Percentiles rank a stretch among this genome's conserved stretches.
phyloP scores from a whole-genome alignment of 1,284 basidiomycete genomes.

The Marasmius fiardii region DNA sequence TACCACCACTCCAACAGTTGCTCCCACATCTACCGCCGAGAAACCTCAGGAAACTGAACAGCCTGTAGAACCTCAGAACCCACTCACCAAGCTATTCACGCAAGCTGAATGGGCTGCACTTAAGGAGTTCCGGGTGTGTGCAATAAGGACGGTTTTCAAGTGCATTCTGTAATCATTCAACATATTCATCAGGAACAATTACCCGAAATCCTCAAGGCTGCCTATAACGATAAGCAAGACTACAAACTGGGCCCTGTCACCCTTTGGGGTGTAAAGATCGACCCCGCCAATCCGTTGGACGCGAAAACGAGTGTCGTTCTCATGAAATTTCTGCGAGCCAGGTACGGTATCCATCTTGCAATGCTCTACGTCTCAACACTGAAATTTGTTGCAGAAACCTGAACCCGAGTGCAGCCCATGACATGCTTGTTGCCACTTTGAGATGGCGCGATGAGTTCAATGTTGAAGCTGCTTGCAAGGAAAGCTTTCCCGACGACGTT shows the following conservation, averaged over 20 bases:
- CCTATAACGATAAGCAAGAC: constrained; percentile 51
- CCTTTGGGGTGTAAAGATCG: constrained; percentile 69
- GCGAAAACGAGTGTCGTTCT: constrained; percentile 68
- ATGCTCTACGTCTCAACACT: background rate
- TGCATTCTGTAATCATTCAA: constrained; percentile 1
- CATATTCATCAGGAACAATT: constrained; percentile 42
- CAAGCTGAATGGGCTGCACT: constrained; percentile 65
- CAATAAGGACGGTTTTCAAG: background rate
- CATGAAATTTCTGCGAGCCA: constrained; percentile 76
- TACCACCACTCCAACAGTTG: constrained; percentile 7
- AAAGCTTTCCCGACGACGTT: constrained; percentile 60
- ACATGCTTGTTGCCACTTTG: constrained; percentile 67
- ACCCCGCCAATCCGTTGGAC: constrained; percentile 48
- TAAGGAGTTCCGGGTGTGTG: constrained; percentile 59
- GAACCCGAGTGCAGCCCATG: constrained; percentile 47
- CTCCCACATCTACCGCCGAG: background rate
- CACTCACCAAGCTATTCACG: constrained; percentile 66
- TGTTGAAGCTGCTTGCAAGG: constrained; percentile 54
- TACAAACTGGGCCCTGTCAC: constrained; percentile 47
- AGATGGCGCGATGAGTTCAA: constrained; percentile 73
- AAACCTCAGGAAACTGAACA: constrained; percentile 29
- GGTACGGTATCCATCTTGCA: constrained; percentile 34
- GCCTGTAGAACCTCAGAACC: constrained; percentile 58
- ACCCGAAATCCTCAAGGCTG: constrained; percentile 54
- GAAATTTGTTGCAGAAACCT: constrained; percentile 37